Base-by-base conservation (phyloP, 169 alveolate species). In the Cyclospora cayetanensis region DNA sequence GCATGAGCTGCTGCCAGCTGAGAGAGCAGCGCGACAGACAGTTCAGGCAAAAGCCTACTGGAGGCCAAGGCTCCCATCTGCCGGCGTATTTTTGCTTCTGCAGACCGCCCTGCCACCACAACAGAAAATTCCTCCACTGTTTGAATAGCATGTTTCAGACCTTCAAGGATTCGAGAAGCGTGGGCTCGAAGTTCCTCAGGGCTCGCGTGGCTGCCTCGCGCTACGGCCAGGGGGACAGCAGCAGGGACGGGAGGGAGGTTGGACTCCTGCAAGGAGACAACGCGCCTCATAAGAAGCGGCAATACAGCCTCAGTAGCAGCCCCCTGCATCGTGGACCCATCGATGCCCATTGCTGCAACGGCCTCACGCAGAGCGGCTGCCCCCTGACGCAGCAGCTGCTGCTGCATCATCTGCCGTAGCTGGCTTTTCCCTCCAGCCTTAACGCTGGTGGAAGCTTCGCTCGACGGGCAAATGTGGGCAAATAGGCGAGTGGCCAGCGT, bases 351-450 rank as follows among this genome's bases (percentile, higher is more conserved):
- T 39, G 60, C 60, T 74, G 84, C 84, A 5, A 63, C 34, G 4
- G 60, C 84, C 37, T 41, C 65, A 12, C 41, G 37, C 84, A 74
- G 35, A 5, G 84, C 84, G 5, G 65, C 84, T 4, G 84, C 65
- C 5, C 63, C 63, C 41, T 74, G 52, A 20, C 39, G 84, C 65
- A 39, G 52, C 37, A 74, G 22, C 84, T 39, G 27, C 60, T 39
- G 84, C 29, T 74, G 84, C 84, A 22, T 53, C 80, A 4, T 42
- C 43, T 34, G 80, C n/a, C n/a, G n/a, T n/a, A n/a, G n/a, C 80
- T 68, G 80, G 31, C 25, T 46, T 46, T 46, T 12, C 27, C n/a
- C 35, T 31, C n/a, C n/a, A n/a, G 5, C n/a, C 72, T 0, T 12
- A 12, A 9, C 72, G 27, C 35, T n/a, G 34, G 35, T 15, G 18